These are phyloP conservation scores for Aureobasidium sp. DNA, from an alignment of 2,329 filamentous ascomycete species.

Conservation along the genomic window DNA sequence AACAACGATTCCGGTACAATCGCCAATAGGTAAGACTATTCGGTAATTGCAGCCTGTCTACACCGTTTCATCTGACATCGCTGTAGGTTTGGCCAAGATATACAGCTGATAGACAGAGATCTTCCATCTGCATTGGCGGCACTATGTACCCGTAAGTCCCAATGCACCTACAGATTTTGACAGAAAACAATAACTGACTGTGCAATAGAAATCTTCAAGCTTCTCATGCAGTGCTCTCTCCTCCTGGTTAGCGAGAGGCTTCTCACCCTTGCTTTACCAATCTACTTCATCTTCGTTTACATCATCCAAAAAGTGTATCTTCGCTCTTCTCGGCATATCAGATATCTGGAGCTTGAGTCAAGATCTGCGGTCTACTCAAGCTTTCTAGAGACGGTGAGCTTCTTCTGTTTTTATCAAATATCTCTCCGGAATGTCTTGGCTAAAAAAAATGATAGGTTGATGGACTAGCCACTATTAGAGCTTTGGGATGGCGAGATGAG, in stretches of 20 bases:
- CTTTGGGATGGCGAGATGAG: slow-evolving; percentile 43
- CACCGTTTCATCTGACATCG: background rate
- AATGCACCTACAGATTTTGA: background rate
- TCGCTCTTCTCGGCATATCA: slow-evolving; percentile 41
- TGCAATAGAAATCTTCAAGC: slow-evolving; percentile 3
- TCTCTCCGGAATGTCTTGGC: slow-evolving; percentile 38
- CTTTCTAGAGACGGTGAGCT: slow-evolving; percentile 1
- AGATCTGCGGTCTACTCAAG: slow-evolving; percentile 40
- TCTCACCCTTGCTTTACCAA: slow-evolving; percentile 20
- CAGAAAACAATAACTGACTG: background rate
- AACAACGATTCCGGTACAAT: slow-evolving; percentile 37
- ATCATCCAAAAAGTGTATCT: slow-evolving; percentile 42
- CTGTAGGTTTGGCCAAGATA: slow-evolving; percentile 39
- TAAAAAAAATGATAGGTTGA: slow-evolving; percentile 36
- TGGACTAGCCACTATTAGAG: slow-evolving; percentile 46
- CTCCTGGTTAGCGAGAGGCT: slow-evolving; percentile 23
- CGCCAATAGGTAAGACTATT: slow-evolving; percentile 26
- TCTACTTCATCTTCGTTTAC: slow-evolving; percentile 28
- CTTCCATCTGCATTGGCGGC: slow-evolving; percentile 23
- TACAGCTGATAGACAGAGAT: slow-evolving; percentile 40
- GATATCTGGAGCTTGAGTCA: slow-evolving; percentile 48
- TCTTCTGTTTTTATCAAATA: too few relatives aligned
- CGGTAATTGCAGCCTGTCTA: background rate
- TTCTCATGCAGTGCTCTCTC: slow-evolving; percentile 21
- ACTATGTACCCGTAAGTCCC: background rate